Conservation (phyloP, 768 basidiomycete genomes). For the Candolleomyces efflorescens region DNA sequence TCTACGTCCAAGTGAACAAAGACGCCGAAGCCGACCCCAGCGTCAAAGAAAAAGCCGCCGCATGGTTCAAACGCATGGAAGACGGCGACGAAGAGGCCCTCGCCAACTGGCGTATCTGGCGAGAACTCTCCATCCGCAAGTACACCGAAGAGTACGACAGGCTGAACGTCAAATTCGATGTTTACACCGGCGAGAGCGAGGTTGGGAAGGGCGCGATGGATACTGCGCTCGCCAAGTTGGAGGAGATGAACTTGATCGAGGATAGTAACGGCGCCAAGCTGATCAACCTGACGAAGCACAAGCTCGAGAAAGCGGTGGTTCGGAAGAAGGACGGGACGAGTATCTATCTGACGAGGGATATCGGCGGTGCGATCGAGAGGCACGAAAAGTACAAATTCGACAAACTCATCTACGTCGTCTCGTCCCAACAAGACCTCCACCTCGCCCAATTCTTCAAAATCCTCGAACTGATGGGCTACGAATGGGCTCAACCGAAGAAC, state of each 20-base stretch:
- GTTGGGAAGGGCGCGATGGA: conserved; percentile 73
- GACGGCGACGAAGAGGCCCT: conserved; percentile 85
- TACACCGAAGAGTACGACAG: conserved; percentile 86
- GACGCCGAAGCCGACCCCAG: conserved; percentile 70
- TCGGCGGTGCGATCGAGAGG: conserved; percentile 89
- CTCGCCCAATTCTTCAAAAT: conserved; percentile 92
- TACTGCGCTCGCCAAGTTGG: conserved; percentile 61
- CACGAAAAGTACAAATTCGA: conserved; percentile 85
- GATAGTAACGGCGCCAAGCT: conserved; percentile 80
- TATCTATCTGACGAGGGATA: conserved; percentile 93
- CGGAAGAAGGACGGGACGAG: conserved; percentile 91
- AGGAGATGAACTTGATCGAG: conserved; percentile 70
- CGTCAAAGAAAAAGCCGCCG: conserved; percentile 73
- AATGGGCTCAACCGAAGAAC: conserved; percentile 54
- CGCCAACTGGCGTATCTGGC: conserved; percentile 89
- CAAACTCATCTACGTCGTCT: conserved; percentile 92
- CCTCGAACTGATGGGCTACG: conserved; percentile 82
- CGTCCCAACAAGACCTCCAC: conserved; percentile 84
- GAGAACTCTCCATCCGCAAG: conserved; percentile 84
- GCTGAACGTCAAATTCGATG: conserved; percentile 87
- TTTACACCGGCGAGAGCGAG: conserved; percentile 87
- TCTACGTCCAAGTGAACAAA: conserved; percentile 92
- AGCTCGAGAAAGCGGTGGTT: conserved; percentile 87
- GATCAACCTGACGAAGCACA: conserved; percentile 85
- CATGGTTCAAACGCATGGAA: conserved; percentile 94